Evolutionary conservation across 495 filamentous ascomycete genomes (phyloP), one percentile per base, ranked within the genome.

Genomic region (Xylaria longipes): DNA sequence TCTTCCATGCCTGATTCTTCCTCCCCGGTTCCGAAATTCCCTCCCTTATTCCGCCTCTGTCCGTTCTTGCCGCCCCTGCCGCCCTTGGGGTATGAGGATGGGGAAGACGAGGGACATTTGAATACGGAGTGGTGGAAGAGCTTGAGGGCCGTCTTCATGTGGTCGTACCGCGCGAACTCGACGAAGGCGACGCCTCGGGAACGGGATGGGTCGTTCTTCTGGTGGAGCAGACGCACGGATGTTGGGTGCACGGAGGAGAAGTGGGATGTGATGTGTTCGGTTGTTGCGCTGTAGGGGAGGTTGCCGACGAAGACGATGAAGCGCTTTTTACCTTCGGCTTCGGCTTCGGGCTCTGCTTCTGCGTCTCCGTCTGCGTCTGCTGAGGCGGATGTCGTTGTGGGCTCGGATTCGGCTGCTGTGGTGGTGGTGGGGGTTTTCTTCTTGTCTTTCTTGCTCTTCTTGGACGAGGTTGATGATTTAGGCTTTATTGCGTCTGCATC

Each of bases 121-220:
- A 98, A 97, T 61, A 82, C 87, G 71, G 89, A 92, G 81, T 97
- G 94, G 81, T 99, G 95, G 79, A 94, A 93, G 61, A 93, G 86
- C 79, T 93, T 91, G 73, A 99, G 85, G 76, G 93, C 97, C 60
- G 93, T 95, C 86, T 97, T 92, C 94, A 98, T 97, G 78, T 91
- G 89, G 82, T 97, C 94, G 83, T 89, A 97, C 60, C 88, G 84
- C 70, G 90, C 91, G 74, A 99, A 98, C 82, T 99, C 96, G 71
- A 99, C 84, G 81, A 99, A 99, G 5, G 94, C 96, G 72, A 91
- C 92, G 39, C 96, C 96, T 74, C 93, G 94, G 71, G 90, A 93
- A 72, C 91, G 92, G 35, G 79, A 82, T 20, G 90, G 87, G 64
- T 91, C 86, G 52, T 88, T 85, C 74, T 91, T 91, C 76, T 93